phyloP scores from a whole-genome alignment of 345 rosid species.

The Sisymbrium altissimum region DNA sequence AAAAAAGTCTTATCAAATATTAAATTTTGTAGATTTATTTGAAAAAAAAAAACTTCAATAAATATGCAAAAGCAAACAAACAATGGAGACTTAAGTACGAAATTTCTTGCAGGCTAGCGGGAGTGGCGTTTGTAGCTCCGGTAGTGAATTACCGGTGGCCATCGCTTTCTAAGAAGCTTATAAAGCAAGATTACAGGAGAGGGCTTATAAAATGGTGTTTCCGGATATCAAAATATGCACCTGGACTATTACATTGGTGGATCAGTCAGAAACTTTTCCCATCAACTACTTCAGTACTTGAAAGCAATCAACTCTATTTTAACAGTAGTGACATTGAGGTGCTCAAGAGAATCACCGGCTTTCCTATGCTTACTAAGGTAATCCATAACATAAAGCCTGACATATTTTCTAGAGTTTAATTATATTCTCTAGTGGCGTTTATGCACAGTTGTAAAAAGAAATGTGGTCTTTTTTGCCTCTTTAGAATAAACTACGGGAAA shows the following conservation, averaged over 20 bases:
- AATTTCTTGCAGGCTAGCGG: no score
- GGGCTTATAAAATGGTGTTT: constrained; percentile 40
- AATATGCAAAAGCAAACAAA: no score
- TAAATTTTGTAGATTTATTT: no score
- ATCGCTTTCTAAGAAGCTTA: constrained; percentile 45
- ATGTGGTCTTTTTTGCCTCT: neutral
- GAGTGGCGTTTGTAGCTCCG: no score
- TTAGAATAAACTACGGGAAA: constrained; percentile 58
- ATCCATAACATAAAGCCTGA: neutral
- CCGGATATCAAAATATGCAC: constrained; percentile 57
- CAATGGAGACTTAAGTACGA: no score
- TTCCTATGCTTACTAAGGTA: constrained; percentile 80
- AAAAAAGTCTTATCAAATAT: no score
- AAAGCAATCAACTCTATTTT: constrained; percentile 54
- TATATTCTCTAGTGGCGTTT: no score
- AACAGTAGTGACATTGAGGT: constrained; percentile 55
- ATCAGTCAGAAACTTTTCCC: constrained; percentile 56
- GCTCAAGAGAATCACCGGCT: constrained; percentile 51
- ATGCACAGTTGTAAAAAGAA: neutral
- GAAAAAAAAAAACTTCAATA: no score
- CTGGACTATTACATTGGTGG: constrained; percentile 67
- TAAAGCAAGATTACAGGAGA: constrained; percentile 54
- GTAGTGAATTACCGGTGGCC: no score
- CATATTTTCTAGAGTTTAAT: no score
- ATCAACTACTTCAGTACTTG: constrained; percentile 50